phyloP scores from a whole-genome alignment of 2,329 filamentous ascomycete genomes.

The Trichophyton verrucosum region DNA sequence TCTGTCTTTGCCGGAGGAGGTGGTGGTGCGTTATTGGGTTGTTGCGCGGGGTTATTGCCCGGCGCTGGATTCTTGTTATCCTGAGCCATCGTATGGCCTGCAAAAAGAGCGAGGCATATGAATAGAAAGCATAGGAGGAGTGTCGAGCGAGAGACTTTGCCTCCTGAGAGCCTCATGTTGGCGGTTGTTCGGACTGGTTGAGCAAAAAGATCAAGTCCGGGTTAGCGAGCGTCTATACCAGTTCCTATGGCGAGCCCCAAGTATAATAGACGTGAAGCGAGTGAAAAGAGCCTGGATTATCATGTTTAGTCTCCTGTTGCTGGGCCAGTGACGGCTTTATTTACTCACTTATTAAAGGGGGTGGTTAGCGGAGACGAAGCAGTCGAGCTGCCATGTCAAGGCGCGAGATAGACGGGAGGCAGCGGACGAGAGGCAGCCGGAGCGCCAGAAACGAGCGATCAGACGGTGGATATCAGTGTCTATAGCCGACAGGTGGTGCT shows the following conservation, averaged over 20 bases:
- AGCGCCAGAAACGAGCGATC: not conserved
- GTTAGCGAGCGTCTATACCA: not conserved
- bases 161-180: constrained; percentile 9
- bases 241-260: not conserved
- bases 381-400: not conserved
- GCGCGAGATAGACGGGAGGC: not conserved
- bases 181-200: not conserved
- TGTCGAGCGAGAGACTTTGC: constrained; percentile 8
- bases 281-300: not conserved
- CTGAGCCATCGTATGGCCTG: constrained; percentile 9
- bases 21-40: not conserved
- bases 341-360: not conserved
- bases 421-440: not conserved
- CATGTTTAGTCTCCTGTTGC: not conserved
- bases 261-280: not conserved
- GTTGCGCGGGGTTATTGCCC: not conserved
- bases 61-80: constrained; percentile 2
- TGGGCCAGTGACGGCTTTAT: not conserved
- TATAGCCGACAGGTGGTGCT: not conserved
- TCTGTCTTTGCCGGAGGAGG: not conserved
- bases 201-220: not conserved
- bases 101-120: constrained; percentile 6
- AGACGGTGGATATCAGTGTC: not conserved
- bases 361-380: not conserved
- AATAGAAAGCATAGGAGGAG: constrained; percentile 8